Evolutionary conservation across 768 basidiomycete genomes (phyloP), one percentile per base, ranked within the genome.

Genomic region (Pleurotus citrinopileatus): DNA sequence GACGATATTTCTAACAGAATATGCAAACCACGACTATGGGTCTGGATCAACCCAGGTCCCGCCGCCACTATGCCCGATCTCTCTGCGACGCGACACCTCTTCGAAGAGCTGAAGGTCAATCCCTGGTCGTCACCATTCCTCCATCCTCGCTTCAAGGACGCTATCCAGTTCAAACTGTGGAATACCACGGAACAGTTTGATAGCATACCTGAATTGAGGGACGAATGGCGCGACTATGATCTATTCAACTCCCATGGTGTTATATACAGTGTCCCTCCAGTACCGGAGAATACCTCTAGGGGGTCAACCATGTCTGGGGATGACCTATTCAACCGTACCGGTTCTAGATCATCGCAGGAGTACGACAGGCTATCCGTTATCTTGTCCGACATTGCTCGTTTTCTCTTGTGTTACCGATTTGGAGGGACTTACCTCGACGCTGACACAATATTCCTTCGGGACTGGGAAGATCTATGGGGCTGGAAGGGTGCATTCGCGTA

Each of bases 21-120:
- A 5, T 99, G 97, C 68, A 81, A 94, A 29, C 92, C 97, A 1
- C 84, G 95, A 63, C 90, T 98, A 65, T 98, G 94, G 94, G 70
- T 98, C 45, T 99, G 96, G 96, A 95, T 98, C 66, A 98, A 96
- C 65, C 94, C 96, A 7, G 95, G 94, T n/a, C 94, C 94, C 2
- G 94, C 95, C 12, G 93, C 94, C 0, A 79, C 89, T 9, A 80
- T 94, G 1, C 92, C 93, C 0, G 94, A 95, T 63, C 89, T 91
- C 12, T 79, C 79, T 37, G 96, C 94, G 3, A 68, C 83, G 52
- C 73, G 73, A 23, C 87, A 95, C 63, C 95, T 98, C 94, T 89
- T 82, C 65, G 81, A 84, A 22, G 78, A 84, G 61, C 81, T 98
- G 34, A 86, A 84, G 65, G 70, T 77, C 12, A 98, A 90, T 65